Evolutionary conservation across 768 basidiomycete genomes (phyloP).

Genomic region (Boletus edulis): DNA sequence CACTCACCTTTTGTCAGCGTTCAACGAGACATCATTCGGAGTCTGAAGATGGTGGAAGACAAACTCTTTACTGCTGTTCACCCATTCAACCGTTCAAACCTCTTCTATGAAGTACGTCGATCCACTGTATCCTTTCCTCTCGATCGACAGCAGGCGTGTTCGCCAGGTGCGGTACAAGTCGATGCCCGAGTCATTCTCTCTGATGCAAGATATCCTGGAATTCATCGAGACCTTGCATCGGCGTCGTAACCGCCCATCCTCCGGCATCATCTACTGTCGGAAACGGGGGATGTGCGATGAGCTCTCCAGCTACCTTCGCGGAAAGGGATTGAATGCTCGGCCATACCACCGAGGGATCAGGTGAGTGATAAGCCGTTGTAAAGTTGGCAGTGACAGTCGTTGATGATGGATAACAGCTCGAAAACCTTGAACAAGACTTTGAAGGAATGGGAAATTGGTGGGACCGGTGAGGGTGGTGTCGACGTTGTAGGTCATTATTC

Average conservation of each 20-base stretch:
- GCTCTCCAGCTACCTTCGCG: constrained; percentile 59
- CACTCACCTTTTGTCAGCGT: constrained; percentile 46
- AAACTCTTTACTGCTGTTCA: constrained; percentile 64
- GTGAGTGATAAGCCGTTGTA: constrained; percentile 32
- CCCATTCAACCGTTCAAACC: constrained; percentile 77
- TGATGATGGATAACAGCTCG: constrained; percentile 31
- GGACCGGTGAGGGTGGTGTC: constrained; percentile 48
- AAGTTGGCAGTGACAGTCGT: background rate
- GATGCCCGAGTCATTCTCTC: constrained; percentile 45
- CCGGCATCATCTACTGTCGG: constrained; percentile 81
- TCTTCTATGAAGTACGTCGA: constrained; percentile 70
- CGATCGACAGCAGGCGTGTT: background rate
- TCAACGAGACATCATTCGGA: constrained; percentile 68
- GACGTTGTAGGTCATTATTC: constrained; percentile 52
- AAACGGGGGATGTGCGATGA: constrained; percentile 63
- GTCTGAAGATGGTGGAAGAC: constrained; percentile 55
- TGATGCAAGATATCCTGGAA: constrained; percentile 64
- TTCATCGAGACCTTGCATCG: constrained; percentile 65
- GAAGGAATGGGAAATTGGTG: constrained; percentile 60
- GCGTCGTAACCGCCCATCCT: constrained; percentile 56
- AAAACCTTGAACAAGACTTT: constrained; percentile 49
- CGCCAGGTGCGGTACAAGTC: constrained; percentile 62
- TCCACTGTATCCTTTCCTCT: background rate
- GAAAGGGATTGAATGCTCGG: constrained; percentile 61
- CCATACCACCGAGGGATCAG: constrained; percentile 75